Evolutionary conservation across 164 flowering plant species (phyloP).

Genomic region (Magnolia officinalis): DNA sequence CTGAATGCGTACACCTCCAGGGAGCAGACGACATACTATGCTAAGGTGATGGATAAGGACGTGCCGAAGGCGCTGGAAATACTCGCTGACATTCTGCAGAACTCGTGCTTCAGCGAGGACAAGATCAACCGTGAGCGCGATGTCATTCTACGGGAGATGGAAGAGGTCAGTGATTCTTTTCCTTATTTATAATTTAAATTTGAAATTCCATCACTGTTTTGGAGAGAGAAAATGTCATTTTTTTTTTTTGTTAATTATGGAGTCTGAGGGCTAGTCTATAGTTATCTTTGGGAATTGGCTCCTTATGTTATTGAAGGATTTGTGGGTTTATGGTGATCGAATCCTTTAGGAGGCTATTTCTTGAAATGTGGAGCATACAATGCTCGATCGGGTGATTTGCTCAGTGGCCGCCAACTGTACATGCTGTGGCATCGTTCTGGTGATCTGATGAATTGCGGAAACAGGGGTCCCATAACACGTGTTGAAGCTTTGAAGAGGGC

Average conservation of each 20-base stretch:
- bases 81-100: conserved; percentile 47
- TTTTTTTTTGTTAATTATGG: neutral
- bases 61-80: conserved; percentile 35
- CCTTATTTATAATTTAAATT: no score
- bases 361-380: no score
- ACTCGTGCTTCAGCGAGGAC: conserved; percentile 33
- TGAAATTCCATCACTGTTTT: neutral
- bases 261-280: neutral
- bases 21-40: conserved; percentile 53
- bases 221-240: neutral
- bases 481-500: neutral
- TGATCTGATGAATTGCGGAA: neutral
- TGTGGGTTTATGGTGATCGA: no score
- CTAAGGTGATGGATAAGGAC: conserved; percentile 36
- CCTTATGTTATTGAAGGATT: no score
- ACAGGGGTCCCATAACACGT: neutral
- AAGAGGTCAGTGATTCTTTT: conserved; percentile 28
- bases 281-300: no score
- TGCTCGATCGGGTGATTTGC: no score
- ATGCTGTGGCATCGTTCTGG: neutral
- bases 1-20: conserved; percentile 50
- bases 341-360: no score
- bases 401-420: no score
- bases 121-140: conserved; percentile 36
- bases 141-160: conserved; percentile 49